These are phyloP conservation scores for Cyclotella atomus DNA, from an alignment of 108 stramenopile genomes.

Conservation along the genomic window DNA sequence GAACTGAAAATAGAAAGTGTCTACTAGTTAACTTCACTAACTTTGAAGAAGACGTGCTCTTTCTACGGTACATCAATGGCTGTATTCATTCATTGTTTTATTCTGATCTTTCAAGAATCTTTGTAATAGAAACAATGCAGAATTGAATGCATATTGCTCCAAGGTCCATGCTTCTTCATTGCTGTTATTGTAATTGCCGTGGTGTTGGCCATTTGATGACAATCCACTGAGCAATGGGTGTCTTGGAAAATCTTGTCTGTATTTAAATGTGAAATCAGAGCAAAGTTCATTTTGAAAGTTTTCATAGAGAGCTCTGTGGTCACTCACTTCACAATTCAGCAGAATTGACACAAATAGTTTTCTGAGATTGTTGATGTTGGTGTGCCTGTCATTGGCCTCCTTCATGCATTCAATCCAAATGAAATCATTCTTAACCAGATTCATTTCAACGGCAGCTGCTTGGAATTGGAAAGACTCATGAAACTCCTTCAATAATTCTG, in stretches of 20 bases:
- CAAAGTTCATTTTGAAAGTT: background rate
- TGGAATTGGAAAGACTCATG: background rate
- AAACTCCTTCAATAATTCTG: background rate
- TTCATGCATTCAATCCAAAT: background rate
- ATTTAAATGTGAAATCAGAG: background rate
- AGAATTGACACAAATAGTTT: background rate
- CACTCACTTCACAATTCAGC: background rate
- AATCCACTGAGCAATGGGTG: background rate
- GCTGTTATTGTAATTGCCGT: constrained; percentile 3
- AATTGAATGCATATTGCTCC: constrained; percentile 6
- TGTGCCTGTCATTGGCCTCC: background rate
- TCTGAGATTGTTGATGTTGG: background rate
- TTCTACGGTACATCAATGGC: too few species aligned
- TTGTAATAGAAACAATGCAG: constrained; percentile 4
- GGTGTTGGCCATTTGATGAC: constrained; percentile 3
- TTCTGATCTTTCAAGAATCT: background rate
- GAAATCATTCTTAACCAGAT: background rate
- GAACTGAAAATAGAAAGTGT: too few species aligned
- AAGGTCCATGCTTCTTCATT: constrained; percentile 2
- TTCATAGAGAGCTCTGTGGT: background rate
- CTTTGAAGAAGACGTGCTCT: too few species aligned
- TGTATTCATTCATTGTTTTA: background rate
- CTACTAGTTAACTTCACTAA: too few species aligned
- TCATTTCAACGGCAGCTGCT: background rate
- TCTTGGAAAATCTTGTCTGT: background rate